phyloP scores from a whole-genome alignment of 106 monocot genomes.

The Acanthochlamys bracteata region DNA sequence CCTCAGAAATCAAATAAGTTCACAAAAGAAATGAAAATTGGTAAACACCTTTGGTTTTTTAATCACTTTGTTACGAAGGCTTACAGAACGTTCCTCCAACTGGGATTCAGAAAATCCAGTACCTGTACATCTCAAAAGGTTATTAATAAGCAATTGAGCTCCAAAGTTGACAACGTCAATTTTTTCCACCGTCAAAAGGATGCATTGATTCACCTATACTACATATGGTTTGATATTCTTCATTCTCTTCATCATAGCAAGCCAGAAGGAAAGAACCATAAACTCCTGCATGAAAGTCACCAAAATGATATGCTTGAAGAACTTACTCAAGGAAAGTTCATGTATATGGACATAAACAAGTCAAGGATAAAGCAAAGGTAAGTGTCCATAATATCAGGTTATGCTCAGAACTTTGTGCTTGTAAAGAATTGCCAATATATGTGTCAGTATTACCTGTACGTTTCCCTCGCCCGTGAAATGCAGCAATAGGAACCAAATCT shows the following conservation, averaged over 20 bases:
- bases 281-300: conserved; percentile 38
- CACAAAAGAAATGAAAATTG: background rate
- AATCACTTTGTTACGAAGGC: conserved; percentile 72
- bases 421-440: too few species aligned
- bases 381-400: too few species aligned
- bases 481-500: conserved; percentile 98
- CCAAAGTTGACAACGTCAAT: background rate
- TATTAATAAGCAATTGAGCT: background rate
- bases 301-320: conserved; percentile 1
- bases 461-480: conserved; percentile 94
- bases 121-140: conserved; percentile 30
- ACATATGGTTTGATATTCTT: conserved; percentile 95
- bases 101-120: conserved; percentile 93
- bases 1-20: background rate
- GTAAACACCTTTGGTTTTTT: conserved; percentile 62
- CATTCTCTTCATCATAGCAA: conserved; percentile 94
- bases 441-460: conserved; percentile 51
- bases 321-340: background rate
- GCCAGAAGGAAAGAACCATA: conserved; percentile 98
- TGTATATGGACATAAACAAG: too few species aligned
- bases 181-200: background rate
- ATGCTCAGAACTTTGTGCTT: too few species aligned
- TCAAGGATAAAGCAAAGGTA: background rate
- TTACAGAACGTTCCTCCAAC: conserved; percentile 78
- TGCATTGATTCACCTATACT: conserved; percentile 57